These are phyloP conservation scores for Leishmania amazonensis DNA, from an alignment of 208 protist genomes.

Conservation along the genomic window DNA sequence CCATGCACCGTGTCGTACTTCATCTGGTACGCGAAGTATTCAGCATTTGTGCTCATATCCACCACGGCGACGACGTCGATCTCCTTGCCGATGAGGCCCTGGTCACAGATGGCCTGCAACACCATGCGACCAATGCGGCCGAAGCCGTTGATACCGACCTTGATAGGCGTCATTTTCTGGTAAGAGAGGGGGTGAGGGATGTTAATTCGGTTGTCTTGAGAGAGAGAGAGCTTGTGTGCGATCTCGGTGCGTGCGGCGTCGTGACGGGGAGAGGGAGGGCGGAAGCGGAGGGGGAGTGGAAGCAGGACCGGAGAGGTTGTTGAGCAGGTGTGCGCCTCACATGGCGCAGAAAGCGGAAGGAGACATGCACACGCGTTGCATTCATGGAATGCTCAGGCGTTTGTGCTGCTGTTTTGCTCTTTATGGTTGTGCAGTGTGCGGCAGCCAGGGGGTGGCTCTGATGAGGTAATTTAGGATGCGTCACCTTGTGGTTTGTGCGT, in stretches of 20 bases:
- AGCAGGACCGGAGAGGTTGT: not conserved
- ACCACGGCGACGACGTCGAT: constrained; percentile 96
- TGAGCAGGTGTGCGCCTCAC: not conserved
- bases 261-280: not conserved
- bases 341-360: not conserved
- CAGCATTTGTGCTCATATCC: constrained; percentile 96
- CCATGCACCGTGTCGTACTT: constrained; percentile 98
- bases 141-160: constrained; percentile 98
- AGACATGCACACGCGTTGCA: not conserved
- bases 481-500: not conserved
- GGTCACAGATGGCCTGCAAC: constrained; percentile 88
- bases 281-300: not conserved
- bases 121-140: constrained; percentile 98
- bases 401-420: not conserved
- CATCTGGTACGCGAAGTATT: constrained; percentile 98
- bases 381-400: not conserved
- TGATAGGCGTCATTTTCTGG: constrained; percentile 58
- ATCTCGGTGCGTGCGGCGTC: not conserved
- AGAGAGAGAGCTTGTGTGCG: not conserved
- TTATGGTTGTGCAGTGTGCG: not conserved
- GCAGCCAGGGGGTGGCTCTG: not conserved
- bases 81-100: constrained; percentile 64
- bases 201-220: constrained; percentile 3
- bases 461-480: not conserved
- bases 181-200: not conserved